Evolutionary conservation across 805 yeast species (phyloP).

Genomic region (Candida odintsovae): DNA sequence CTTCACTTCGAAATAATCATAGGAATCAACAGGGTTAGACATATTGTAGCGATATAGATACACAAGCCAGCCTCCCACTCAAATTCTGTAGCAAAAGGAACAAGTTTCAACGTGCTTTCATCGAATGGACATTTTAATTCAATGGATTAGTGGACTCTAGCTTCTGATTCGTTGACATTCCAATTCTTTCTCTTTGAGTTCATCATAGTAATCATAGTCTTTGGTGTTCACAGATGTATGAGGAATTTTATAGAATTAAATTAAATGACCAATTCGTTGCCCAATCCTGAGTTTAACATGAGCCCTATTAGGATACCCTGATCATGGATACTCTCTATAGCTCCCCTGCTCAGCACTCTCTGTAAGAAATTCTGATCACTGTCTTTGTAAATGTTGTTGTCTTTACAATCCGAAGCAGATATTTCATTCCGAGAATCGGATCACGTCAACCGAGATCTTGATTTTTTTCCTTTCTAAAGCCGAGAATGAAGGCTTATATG

Average conservation of each 20-base stretch:
- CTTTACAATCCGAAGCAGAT: too few relatives aligned
- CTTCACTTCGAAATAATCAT: conserved; percentile 25
- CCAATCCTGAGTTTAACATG: conserved; percentile 8
- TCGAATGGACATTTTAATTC: conserved; percentile 13
- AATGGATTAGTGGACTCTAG: conserved; percentile 23
- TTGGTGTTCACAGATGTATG: too few relatives aligned
- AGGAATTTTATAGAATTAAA: conserved; percentile 29
- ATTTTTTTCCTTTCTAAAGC: too few relatives aligned
- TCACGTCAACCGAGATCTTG: too few relatives aligned
- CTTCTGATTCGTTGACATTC: conserved; percentile 35
- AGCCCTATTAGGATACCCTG: conserved; percentile 17
- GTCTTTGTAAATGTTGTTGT: too few relatives aligned
- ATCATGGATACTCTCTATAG: neutral
- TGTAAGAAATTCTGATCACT: too few relatives aligned
- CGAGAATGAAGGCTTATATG: too few relatives aligned
- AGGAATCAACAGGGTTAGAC: conserved; percentile 26
- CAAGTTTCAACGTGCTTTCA: too few relatives aligned
- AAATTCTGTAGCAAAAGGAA: too few relatives aligned
- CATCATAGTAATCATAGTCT: conserved; percentile 35
- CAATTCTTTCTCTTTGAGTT: conserved; percentile 29
- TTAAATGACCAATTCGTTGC: conserved; percentile 20
- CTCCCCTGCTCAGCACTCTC: too few relatives aligned
- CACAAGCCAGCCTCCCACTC: conserved; percentile 42
- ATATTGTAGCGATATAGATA: conserved; percentile 31
- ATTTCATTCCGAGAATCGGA: too few relatives aligned